Evolutionary conservation across 192 early-diverging fungal genomes (phyloP).

Genomic region (Umbelopsis vinacea): DNA sequence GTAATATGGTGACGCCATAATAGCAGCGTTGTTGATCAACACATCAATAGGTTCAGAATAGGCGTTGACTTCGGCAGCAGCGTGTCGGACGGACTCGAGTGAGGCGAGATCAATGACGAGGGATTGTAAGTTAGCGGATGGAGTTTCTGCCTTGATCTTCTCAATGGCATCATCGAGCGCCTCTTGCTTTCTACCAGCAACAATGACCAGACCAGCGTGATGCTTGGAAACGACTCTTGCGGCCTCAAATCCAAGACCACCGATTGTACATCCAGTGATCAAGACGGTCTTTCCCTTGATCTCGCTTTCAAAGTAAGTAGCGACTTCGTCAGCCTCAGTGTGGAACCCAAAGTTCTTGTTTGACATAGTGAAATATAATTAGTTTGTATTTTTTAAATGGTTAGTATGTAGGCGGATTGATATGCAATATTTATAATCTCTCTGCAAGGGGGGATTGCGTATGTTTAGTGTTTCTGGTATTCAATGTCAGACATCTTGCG

Average conservation of each 20-base stretch:
- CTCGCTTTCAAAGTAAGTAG: background rate
- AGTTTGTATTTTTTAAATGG: too few relatives aligned
- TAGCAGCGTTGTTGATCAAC: slow-evolving; percentile 53
- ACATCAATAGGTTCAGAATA: slow-evolving; percentile 36
- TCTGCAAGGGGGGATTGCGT: too few relatives aligned
- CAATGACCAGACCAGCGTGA: slow-evolving; percentile 26
- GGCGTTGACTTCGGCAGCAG: slow-evolving; percentile 33
- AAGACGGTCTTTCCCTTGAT: slow-evolving; percentile 13
- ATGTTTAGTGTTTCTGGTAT: too few relatives aligned
- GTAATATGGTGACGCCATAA: slow-evolving; percentile 61
- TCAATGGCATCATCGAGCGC: slow-evolving; percentile 25
- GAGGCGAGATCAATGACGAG: background rate
- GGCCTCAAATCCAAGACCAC: slow-evolving; percentile 17
- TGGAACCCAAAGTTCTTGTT: background rate
- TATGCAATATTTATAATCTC: too few relatives aligned
- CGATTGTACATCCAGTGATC: background rate
- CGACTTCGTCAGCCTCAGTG: background rate
- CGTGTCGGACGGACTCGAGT: slow-evolving; percentile 23
- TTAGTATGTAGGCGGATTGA: too few relatives aligned
- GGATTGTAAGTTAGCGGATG: background rate
- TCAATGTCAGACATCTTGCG: too few relatives aligned
- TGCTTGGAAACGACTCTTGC: slow-evolving; percentile 20
- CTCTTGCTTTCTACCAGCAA: slow-evolving; percentile 14
- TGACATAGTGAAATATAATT: background rate
- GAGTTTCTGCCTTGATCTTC: background rate